A percentile compares a stretch with the other conserved stretches of the same genome.
These are phyloP conservation scores for Haberlea rhodopensis DNA, from an alignment of 257 asterid genomes.

Conservation along the genomic window DNA sequence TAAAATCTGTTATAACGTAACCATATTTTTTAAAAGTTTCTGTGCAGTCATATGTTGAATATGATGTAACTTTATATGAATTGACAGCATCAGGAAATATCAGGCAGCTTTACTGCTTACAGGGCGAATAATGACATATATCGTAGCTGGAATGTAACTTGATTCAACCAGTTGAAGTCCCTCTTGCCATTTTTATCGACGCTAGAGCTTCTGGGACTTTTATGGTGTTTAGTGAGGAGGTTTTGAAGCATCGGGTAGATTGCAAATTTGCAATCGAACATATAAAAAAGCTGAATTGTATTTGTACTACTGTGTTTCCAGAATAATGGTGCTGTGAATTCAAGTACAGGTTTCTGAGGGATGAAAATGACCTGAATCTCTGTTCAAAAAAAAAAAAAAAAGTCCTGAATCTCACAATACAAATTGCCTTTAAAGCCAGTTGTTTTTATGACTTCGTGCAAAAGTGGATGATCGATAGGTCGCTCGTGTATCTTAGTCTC, in stretches of 20 bases:
- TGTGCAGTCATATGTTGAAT: neutral
- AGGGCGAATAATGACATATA: conserved; percentile 49
- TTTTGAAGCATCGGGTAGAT: conserved; percentile 21
- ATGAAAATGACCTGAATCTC: conserved; percentile 12
- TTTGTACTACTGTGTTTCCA: conserved; percentile 19
- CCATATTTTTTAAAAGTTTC: neutral
- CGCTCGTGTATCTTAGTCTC: too few species aligned
- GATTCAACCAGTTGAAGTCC: conserved; percentile 25
- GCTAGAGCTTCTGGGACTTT: conserved; percentile 35
- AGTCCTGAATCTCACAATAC: neutral
- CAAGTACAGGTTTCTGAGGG: conserved; percentile 12
- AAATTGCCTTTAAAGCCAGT: neutral
- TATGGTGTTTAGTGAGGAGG: conserved; percentile 20
- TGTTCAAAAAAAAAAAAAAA: too few species aligned
- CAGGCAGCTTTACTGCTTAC: conserved; percentile 82
- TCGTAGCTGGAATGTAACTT: conserved; percentile 16
- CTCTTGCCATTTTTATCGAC: conserved; percentile 30
- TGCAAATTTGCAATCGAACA: conserved; percentile 23
- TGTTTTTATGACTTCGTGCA: too few species aligned
- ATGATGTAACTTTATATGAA: conserved; percentile 16
- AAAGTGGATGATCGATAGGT: too few species aligned
- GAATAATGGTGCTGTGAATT: conserved; percentile 24
- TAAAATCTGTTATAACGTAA: conserved; percentile 29
- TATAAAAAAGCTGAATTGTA: conserved; percentile 13
- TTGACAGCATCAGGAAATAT: conserved; percentile 88